Percentiles rank a stretch among this genome's conserved stretches.
phyloP scores from a whole-genome alignment of 2,329 filamentous ascomycete species.

The Monosporascus cannonballus region DNA sequence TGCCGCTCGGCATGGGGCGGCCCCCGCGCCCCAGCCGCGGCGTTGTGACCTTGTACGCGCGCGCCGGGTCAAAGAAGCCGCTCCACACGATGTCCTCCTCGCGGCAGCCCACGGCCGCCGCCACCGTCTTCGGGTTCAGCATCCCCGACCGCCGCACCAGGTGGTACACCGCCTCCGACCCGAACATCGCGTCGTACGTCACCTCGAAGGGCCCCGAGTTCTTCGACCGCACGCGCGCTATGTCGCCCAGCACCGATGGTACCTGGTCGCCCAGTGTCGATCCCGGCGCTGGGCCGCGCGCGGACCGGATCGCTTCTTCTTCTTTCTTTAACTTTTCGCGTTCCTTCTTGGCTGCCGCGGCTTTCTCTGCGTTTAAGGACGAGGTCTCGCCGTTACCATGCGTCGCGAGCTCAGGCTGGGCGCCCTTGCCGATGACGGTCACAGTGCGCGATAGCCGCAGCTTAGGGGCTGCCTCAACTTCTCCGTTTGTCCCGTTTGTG shows the following conservation, averaged over 20 bases:
- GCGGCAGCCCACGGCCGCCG: constrained; percentile 21
- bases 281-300: background rate
- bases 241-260: constrained; percentile 18
- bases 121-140: constrained; percentile 29
- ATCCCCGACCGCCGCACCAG: constrained; percentile 29
- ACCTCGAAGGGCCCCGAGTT: constrained; percentile 46
- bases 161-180: constrained; percentile 24
- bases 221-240: constrained; percentile 41
- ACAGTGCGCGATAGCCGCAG: constrained; percentile 9
- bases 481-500: constrained; percentile 4
- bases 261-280: background rate
- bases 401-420: background rate
- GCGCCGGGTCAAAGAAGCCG: constrained; percentile 38
- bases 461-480: constrained; percentile 1
- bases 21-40: constrained; percentile 13
- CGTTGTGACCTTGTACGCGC: constrained; percentile 42
- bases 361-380: background rate
- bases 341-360: background rate
- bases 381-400: no score
- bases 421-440: constrained; percentile 8
- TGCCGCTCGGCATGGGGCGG: constrained; percentile 12
- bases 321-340: background rate
- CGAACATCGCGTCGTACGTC: constrained; percentile 47
- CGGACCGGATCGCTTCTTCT: constrained; percentile 2
- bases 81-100: constrained; percentile 28